Evolutionary conservation across 257 asterid species (phyloP), one percentile per base, ranked within the genome.

Genomic region (Lycium ferocissimum): DNA sequence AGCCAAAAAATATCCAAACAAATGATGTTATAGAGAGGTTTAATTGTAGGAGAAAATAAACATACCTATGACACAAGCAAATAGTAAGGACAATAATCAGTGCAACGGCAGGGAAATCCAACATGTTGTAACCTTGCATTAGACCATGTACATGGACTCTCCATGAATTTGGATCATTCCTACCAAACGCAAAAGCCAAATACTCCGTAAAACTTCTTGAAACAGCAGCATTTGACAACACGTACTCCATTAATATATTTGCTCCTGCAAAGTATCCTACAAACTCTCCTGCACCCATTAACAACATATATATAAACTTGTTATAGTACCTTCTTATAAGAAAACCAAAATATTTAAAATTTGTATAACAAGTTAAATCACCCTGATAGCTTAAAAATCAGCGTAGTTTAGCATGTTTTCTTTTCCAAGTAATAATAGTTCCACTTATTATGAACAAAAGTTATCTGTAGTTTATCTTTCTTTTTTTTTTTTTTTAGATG

Each of bases 121-220:
- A 65, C 92, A 84, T 86, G 89, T 89, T 86, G 83, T 87, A 89
- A 47, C 92, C 92, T 79, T 86, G 82, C 70, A 81, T 65, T 72
- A 89, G 67, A 5, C 89, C 90, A 83, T 84, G 82, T 40, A 66
- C 89, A 84, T 88, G 83, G 6, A 89, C 62, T 84, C 92, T 88
- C 92, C 90, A 87, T 33, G 86, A 69, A 65, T 88, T 86, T 61
- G 90, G 86, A 38, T 86, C 84, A 15, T 43, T 71, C 62, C 65
- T 63, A 49, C 90, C 92, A 69, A 89, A 86, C 1, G 92, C 85
- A 65, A 57, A 80, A 49, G 88, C 83, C 22, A 89, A 33, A 80
- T 89, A 89, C 88, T 86, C 92, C 2, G 92, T 89, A 84, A 89
- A 89, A 73, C 89, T 86, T 84, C 92, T 86, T 40, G 92, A 87